phyloP scores from a whole-genome alignment of 139 green algal genomes.

The Chlorella vulgaris region DNA sequence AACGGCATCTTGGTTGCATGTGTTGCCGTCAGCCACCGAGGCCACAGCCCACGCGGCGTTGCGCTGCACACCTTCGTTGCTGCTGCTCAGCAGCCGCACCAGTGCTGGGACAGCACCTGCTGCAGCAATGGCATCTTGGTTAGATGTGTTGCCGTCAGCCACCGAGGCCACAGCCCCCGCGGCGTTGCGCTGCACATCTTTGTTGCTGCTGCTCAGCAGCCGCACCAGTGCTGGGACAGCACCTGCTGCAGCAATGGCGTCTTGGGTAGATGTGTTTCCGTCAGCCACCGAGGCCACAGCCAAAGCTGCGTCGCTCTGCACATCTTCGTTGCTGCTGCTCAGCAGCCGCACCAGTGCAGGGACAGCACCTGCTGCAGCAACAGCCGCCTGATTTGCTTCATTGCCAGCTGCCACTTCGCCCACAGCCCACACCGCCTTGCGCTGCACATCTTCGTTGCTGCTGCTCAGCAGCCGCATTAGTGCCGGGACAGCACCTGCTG shows the following conservation, averaged over 20 bases:
- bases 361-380: too few relatives aligned
- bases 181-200: background rate
- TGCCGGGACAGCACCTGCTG: background rate
- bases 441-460: background rate
- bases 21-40: too few relatives aligned
- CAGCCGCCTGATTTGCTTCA: background rate
- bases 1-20: background rate
- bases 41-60: too few relatives aligned
- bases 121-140: background rate
- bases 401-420: background rate
- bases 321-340: background rate
- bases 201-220: too few relatives aligned
- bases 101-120: background rate
- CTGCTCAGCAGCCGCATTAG: too few relatives aligned
- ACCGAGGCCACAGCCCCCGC: background rate
- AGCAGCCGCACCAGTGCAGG: background rate
- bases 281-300: background rate
- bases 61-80: background rate
- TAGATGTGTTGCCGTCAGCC: background rate
- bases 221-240: too few relatives aligned
- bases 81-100: too few relatives aligned
- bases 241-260: too few relatives aligned
- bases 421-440: background rate
- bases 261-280: too few relatives aligned
- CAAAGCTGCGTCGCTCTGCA: too few relatives aligned